Base-by-base conservation (phyloP, 345 rosid genomes). In the Salix arbutifolia region DNA sequence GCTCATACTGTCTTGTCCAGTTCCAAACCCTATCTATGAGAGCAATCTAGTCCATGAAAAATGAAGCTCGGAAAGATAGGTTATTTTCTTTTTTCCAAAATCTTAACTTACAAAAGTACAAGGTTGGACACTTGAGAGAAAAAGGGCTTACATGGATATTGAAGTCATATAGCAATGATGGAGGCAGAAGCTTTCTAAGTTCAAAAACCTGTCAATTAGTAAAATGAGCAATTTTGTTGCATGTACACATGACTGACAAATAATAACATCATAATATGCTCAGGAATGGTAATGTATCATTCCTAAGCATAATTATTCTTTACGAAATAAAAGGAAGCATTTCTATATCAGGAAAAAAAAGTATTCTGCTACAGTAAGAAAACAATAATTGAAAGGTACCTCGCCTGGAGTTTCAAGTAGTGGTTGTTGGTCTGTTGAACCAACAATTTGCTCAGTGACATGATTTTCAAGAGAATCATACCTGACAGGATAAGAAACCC, bases 381-480 rank as follows among this genome's bases (percentile, higher is more conserved):
- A 58, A 9, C 23, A 58, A n/a, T 53, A n/a, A 9, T 58, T 23
- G 62, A 58, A 58, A 58, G 62, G 62, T 70, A 91, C 99, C 90
- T 96, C 98, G 25, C 97, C 94, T 1, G 97, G 97, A 79, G 97
- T 90, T 84, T 93, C 96, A 72, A 95, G 94, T 84, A 95, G 94
- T 69, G 94, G 91, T 78, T 88, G 97, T 85, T 88, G 81, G 78
- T 91, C 89, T 76, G 98, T 91, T 33, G 92, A 91, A 75, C 96
- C 93, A 69, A 88, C 81, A 53, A 91, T 86, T 72, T 66, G 90
- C 87, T 90, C 91, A 28, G 97, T 74, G 11, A 71, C 75, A 84
- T 83, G 88, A 84, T 82, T 80, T 35, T 82, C 90, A 65, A 87
- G 71, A 79, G 74, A 83, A 74, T 84, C 85, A 81, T 93, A 86